phyloP scores from a whole-genome alignment of 345 rosid genomes.

The Abelmoschus esculentus region DNA sequence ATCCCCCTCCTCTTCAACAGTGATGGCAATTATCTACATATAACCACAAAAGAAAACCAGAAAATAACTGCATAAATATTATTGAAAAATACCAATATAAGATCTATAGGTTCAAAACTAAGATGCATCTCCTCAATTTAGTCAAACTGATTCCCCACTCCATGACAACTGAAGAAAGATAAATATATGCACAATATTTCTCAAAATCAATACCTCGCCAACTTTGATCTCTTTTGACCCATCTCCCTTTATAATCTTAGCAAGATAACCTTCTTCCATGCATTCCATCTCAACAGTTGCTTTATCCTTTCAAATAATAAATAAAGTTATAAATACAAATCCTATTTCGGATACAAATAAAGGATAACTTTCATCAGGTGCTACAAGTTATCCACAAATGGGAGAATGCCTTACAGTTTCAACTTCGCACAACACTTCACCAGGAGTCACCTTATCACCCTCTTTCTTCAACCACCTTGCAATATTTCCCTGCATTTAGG shows the following conservation, averaged over 20 bases:
- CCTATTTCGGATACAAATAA: constrained; percentile 8
- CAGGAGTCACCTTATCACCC: constrained; percentile 80
- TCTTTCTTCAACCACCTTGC: constrained; percentile 97
- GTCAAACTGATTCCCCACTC: neutral
- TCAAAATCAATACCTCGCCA: constrained; percentile 61
- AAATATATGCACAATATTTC: neutral
- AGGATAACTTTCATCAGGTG: neutral
- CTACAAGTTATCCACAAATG: neutral
- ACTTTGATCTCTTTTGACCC: constrained; percentile 93
- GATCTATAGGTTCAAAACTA: neutral
- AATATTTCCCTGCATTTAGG: constrained; percentile 73
- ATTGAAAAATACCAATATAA: neutral
- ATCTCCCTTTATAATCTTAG: constrained; percentile 78
- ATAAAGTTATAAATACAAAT: constrained; percentile 2
- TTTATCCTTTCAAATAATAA: constrained; percentile 54
- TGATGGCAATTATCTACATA: constrained; percentile 69
- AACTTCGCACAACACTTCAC: constrained; percentile 99
- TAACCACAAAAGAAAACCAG: neutral
- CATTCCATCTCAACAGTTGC: constrained; percentile 98
- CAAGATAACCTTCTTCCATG: constrained; percentile 98
- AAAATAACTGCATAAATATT: neutral
- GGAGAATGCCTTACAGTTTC: constrained; percentile 62
- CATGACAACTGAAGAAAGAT: constrained; percentile 5
- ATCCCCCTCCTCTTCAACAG: constrained; percentile 88
- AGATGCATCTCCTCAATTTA: neutral